Conservation (phyloP, 2,329 filamentous ascomycete species). For the Myriosclerotinia scirpicola region DNA sequence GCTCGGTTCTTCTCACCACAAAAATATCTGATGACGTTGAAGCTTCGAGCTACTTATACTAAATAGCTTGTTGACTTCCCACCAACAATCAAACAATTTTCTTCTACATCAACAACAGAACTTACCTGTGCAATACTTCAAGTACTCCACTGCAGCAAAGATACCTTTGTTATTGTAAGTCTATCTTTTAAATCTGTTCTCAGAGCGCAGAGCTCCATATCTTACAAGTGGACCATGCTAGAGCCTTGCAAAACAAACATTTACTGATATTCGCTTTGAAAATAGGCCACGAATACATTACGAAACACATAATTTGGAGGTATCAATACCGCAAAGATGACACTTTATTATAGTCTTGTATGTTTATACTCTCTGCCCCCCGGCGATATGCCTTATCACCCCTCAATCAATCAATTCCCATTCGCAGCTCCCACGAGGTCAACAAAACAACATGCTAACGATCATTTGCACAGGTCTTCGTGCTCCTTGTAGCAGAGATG, state of each 20-base stretch:
- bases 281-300: conserved; percentile 33
- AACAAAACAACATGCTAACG: conserved; percentile 27
- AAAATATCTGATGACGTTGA: conserved; percentile 28
- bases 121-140: neutral
- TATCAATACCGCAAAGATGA: conserved; percentile 44
- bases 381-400: neutral
- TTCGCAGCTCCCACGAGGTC: neutral
- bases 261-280: conserved; percentile 15
- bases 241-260: neutral
- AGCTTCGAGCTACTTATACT: conserved; percentile 21
- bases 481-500: conserved; percentile 82
- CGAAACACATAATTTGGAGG: conserved; percentile 22
- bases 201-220: neutral
- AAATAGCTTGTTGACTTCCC: conserved; percentile 15
- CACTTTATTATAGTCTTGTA: conserved; percentile 53
- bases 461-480: conserved; percentile 63
- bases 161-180: conserved; percentile 14
- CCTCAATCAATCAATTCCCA: neutral
- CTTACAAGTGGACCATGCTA: neutral
- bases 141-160: neutral
- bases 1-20: conserved; percentile 17
- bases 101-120: conserved; percentile 6
- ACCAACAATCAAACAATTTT: neutral
- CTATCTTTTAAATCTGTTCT: neutral
- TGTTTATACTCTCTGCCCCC: conserved; percentile 32